Evolutionary conservation across 2,329 filamentous ascomycete species (phyloP), one percentile per base, ranked within the genome.

Genomic region (Fusarium pseudoanthophilum): DNA sequence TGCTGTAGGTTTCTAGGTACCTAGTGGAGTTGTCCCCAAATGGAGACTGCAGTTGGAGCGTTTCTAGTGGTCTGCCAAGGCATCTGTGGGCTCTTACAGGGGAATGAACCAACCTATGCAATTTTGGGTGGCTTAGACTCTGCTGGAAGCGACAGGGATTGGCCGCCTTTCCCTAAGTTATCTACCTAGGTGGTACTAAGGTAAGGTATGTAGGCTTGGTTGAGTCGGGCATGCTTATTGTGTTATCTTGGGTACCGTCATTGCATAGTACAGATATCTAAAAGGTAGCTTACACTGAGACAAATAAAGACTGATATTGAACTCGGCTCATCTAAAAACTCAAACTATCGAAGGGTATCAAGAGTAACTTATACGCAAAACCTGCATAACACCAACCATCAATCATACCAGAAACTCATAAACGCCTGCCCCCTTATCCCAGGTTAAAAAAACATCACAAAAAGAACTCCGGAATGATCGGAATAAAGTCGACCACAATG

Each of bases 281-380:
- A 45, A 37, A 37, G 18, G 24, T 45, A 37, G 21, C 20, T 34
- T 34, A 34, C 39, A 39, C 37, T 36, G 32, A 64, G 46, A 46
- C 32, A 39, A 64, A 40, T 36, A 34, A 46, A 49, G 52, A 51
- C 24, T 49, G 42, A n/a, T 58, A 63, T 51, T 60, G 36, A 62
- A 74, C 67, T 71, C 39, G 34, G 55, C 53, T 65, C 46, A 57
- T 73, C 67, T 69, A 68, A 51, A 45, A 48, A 64, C 18, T 43
- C 42, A 51, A 73, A 67, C 61, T 72, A 72, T 60, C 45, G 60
- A 64, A 75, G 73, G 73, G 73, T 75, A 75, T 75, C 73, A 75
- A 75, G 60, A 72, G 59, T 71, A 70, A 64, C 67, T 72, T 73
- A 73, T 71, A 64, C 53, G 56, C 64, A 64, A 62, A 70, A 70